phyloP scores from a whole-genome alignment of 805 yeast genomes.

The Starmerella khaoyaiensis region DNA sequence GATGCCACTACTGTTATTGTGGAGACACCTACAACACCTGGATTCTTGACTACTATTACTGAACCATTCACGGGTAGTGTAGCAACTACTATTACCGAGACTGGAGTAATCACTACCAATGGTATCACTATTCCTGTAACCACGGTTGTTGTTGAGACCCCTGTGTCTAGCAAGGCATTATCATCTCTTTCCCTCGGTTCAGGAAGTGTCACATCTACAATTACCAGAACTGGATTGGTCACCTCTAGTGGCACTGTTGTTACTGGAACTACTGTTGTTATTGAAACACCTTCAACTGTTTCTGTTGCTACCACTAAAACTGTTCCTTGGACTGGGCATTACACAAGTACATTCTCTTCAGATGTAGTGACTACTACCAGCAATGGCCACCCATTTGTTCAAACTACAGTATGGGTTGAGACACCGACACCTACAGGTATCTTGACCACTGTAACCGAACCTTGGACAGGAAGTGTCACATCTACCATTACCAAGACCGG shows the following conservation, averaged over 20 bases:
- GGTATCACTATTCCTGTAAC: constrained; percentile 2
- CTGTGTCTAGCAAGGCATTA: background rate
- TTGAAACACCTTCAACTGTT: too few relatives aligned
- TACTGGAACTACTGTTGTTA: too few relatives aligned
- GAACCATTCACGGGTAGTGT: constrained; percentile 1
- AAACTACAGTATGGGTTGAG: too few relatives aligned
- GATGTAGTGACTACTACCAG: background rate
- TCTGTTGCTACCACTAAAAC: background rate
- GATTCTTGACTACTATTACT: background rate
- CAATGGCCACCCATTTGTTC: too few relatives aligned
- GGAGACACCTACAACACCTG: constrained; percentile 6
- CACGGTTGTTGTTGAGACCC: constrained; percentile 1
- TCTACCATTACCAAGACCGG: constrained; percentile 2
- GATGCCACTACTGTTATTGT: constrained; percentile 2
- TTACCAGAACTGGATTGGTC: too few relatives aligned
- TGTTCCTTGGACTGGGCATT: background rate
- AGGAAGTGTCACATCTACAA: background rate
- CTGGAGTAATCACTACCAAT: constrained; percentile 4
- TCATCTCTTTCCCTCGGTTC: background rate
- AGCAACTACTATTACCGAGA: background rate
- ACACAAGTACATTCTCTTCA: background rate
- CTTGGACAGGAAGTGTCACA: background rate
- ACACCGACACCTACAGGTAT: background rate
- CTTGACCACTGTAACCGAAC: background rate
- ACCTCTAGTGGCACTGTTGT: background rate